phyloP scores from a whole-genome alignment of 1,139 yeast species.

The Keqinozyma sinolaborantium region DNA sequence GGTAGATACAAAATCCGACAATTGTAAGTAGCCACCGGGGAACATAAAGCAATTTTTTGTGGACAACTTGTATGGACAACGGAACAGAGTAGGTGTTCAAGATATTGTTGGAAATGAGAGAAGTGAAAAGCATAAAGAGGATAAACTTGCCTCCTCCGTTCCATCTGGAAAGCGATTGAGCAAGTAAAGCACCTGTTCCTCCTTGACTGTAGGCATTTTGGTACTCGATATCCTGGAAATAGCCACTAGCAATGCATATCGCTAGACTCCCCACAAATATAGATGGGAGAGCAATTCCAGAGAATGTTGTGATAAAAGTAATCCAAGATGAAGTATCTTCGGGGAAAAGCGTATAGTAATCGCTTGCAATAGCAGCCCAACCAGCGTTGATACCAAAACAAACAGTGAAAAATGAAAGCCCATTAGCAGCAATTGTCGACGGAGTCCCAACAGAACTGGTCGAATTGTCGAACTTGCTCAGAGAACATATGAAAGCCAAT shows the following conservation, averaged over 20 bases:
- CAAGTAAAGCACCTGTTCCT: not conserved
- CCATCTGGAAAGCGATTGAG: conserved; percentile 1
- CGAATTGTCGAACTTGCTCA: conserved; percentile 17
- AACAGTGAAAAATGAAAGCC: conserved; percentile 21
- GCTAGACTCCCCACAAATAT: not conserved
- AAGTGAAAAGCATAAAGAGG: conserved; percentile 63
- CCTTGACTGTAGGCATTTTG: not conserved
- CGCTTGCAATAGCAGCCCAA: conserved; percentile 29
- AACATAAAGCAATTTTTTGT: conserved; percentile 9
- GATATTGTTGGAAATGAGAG: conserved; percentile 77
- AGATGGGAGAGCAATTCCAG: not conserved
- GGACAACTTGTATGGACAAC: not conserved
- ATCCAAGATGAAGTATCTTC: conserved; percentile 19
- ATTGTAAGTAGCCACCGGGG: conserved; percentile 24
- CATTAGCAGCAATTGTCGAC: conserved; percentile 30
- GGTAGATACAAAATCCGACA: conserved; percentile 15
- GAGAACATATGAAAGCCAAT: conserved; percentile 22
- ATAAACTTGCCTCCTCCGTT: conserved; percentile 45
- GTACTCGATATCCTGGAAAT: not conserved
- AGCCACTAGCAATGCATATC: conserved; percentile 1
- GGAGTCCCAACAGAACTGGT: conserved; percentile 20
- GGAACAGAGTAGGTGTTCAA: conserved; percentile 2
- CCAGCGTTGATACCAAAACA: conserved; percentile 29
- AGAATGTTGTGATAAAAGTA: not conserved
- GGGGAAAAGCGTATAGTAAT: conserved; percentile 28